Base-by-base conservation (phyloP, 1,139 yeast species). In the Taiozyma onychis region DNA sequence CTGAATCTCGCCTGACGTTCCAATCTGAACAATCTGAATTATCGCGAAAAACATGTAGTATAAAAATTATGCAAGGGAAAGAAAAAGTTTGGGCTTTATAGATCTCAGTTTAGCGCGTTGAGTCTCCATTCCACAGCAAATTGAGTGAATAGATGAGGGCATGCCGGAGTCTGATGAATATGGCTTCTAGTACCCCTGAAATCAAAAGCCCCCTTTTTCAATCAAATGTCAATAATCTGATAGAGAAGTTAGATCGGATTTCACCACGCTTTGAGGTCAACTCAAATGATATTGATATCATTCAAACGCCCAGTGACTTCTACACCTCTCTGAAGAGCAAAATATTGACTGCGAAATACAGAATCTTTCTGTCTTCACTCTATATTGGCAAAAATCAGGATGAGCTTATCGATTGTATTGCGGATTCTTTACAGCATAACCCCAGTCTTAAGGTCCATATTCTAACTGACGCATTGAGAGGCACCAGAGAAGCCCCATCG, bases 401-500 rank as follows among this genome's bases (percentile, higher is more conserved):
- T 46, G 98, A 91, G 55, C 75, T 93, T 34, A 71, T 87, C 21
- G 73, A 74, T n/a, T 77, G 83, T 55, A 55, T 88, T 4, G 74
- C 76, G 16, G 65, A 68, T 5, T 93, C 97, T 0, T 69, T 93
- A 57, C 60, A 66, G 3, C 64, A 66, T 2, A 88, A 87, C 56
- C 78, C 81, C 1, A 70, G 80, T 28, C 73, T 93, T 51, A 76
- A 78, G 56, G 87, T 95, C 1, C 80, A 78, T 54, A 82, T 95
- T 34, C 73, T 93, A 49, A 77, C 93, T 6, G 99, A 93, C 68
- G 96, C 93, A 10, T 75, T 93, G 48, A 70, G 99, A 58, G 97
- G 97, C 0, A 93, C 99, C 0, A 75, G 99, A 57, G 99, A 93
- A 63, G 83, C 93, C 0, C 99, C 99, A 0, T 68, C 76, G 13